phyloP scores from a whole-genome alignment of 208 protist species.

The Trypanosoma avium region DNA sequence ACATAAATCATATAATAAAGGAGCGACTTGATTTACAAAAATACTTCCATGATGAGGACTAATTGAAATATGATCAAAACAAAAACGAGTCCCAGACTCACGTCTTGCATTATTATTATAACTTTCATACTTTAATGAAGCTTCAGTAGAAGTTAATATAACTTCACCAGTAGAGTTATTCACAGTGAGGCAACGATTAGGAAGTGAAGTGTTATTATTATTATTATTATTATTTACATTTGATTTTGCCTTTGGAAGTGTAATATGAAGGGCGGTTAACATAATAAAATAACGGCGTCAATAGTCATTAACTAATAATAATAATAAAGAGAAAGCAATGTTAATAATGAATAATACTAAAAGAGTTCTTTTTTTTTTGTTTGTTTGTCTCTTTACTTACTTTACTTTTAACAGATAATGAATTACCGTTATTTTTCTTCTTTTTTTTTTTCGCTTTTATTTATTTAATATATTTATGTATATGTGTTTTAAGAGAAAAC shows the following conservation, averaged over 20 bases:
- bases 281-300: no score
- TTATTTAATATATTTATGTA: background rate
- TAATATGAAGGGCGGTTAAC: conserved; percentile 32
- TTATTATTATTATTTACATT: background rate
- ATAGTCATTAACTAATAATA: no score
- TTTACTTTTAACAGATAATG: no score
- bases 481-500: background rate
- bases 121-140: conserved; percentile 11
- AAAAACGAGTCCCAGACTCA: conserved; percentile 17
- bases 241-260: conserved; percentile 18
- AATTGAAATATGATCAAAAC: conserved; percentile 30
- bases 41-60: conserved; percentile 33
- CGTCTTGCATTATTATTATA: background rate
- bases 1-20: conserved; percentile 34
- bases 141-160: conserved; percentile 20
- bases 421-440: background rate
- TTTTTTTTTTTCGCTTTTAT: background rate
- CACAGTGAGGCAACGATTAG: conserved; percentile 32
- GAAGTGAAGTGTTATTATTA: background rate
- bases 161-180: conserved; percentile 23
- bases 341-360: no score
- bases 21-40: conserved; percentile 30
- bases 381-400: background rate
- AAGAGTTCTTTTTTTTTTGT: background rate
- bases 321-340: no score